These are phyloP conservation scores for Tympanopsis confertula DNA, from an alignment of 2,329 filamentous ascomycete species.

Conservation along the genomic window DNA sequence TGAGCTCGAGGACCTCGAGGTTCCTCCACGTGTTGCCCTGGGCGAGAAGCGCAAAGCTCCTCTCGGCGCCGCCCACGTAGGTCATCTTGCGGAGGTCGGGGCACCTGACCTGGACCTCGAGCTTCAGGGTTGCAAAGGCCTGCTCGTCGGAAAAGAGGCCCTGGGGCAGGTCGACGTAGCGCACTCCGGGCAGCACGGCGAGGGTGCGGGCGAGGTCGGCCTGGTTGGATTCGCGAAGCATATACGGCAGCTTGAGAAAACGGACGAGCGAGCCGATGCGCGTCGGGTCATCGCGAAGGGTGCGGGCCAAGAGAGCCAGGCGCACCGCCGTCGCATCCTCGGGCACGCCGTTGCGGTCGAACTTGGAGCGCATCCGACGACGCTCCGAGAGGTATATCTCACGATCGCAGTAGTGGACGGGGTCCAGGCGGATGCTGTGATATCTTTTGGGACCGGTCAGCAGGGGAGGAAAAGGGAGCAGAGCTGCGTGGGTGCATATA, in stretches of 20 bases:
- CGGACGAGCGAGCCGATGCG: slow-evolving; percentile 59
- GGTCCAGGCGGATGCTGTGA: slow-evolving; percentile 80
- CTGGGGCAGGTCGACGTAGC: slow-evolving; percentile 82
- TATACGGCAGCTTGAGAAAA: slow-evolving; percentile 83
- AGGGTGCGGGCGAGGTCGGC: slow-evolving; percentile 76
- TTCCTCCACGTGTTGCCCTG: slow-evolving; percentile 55
- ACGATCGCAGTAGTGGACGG: slow-evolving; percentile 85
- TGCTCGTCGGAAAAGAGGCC: slow-evolving; percentile 76
- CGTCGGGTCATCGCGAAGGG: slow-evolving; percentile 62
- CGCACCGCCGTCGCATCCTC: slow-evolving; percentile 69
- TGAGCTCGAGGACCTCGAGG: slow-evolving; percentile 64
- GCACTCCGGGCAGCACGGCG: slow-evolving; percentile 71
- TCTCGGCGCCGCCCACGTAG: slow-evolving; percentile 69
- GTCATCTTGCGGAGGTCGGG: slow-evolving; percentile 80
- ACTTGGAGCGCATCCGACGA: slow-evolving; percentile 62
- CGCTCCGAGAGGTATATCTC: slow-evolving; percentile 72
- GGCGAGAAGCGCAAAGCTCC: slow-evolving; percentile 60
- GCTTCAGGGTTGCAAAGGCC: slow-evolving; percentile 61
- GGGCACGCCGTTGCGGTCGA: slow-evolving; percentile 67
- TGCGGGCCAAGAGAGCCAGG: slow-evolving; percentile 68
- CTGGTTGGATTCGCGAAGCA: slow-evolving; percentile 81
- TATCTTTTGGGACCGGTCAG: slow-evolving; percentile 42
- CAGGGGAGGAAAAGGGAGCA: slow-evolving; percentile 1
- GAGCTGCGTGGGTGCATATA: slow-evolving; percentile 1
- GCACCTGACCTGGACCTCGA: slow-evolving; percentile 76